Percentiles rank a stretch among this genome's conserved stretches.
Conservation (phyloP, 192 early-diverging fungal species). For the Kappamyces sp. region DNA sequence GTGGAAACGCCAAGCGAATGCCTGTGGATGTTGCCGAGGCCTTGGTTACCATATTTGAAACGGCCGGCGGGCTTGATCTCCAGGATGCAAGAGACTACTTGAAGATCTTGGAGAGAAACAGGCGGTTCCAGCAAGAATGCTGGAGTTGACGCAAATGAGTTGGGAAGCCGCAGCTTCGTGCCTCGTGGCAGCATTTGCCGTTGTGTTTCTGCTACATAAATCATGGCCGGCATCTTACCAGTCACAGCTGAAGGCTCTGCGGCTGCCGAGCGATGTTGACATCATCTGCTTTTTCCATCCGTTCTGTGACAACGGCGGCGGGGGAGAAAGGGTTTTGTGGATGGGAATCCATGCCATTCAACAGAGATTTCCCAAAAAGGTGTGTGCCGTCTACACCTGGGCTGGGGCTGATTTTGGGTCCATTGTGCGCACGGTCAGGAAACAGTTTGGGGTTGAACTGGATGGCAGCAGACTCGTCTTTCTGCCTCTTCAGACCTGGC, state of each 20-base stretch:
- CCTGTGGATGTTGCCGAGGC: conserved; percentile 65
- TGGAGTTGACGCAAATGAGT: conserved; percentile 44
- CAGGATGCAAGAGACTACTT: conserved; percentile 59
- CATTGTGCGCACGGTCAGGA: conserved; percentile 20
- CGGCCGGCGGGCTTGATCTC: conserved; percentile 43
- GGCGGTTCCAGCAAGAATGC: conserved; percentile 80
- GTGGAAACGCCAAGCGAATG: conserved; percentile 72
- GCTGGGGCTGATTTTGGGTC: conserved; percentile 38
- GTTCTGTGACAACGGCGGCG: conserved; percentile 81
- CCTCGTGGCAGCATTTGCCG: no score
- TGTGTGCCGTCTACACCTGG: conserved; percentile 79
- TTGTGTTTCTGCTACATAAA: no score
- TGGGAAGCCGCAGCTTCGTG: no score
- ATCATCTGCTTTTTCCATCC: conserved; percentile 6
- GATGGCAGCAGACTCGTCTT: conserved; percentile 51
- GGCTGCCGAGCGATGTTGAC: no score
- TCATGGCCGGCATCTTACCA: no score
- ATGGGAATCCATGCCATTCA: conserved; percentile 76
- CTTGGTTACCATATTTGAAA: conserved; percentile 48
- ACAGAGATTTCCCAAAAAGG: conserved; percentile 55
- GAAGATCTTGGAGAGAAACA: conserved; percentile 52
- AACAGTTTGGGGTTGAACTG: conserved; percentile 69
- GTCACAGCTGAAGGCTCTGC: no score
- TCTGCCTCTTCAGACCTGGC: conserved; percentile 55
- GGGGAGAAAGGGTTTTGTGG: conserved; percentile 97